A percentile compares a stretch with the other conserved stretches of the same genome.
These are phyloP conservation scores for Litsea cubeba DNA, from an alignment of 164 flowering plant genomes.

Conservation along the genomic window DNA sequence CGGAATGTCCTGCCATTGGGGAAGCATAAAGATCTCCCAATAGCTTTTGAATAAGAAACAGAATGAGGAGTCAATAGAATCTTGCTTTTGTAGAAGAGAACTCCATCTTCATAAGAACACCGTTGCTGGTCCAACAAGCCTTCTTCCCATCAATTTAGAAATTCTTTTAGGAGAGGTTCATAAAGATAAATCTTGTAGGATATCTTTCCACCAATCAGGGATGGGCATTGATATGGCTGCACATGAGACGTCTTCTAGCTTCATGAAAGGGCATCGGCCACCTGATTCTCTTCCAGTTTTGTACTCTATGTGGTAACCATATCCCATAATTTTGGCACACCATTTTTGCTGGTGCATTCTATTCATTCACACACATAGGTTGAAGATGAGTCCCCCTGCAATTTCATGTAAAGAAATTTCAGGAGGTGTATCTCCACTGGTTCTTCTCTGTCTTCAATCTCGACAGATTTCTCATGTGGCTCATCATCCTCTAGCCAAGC, in stretches of 20 bases:
- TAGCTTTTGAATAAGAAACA: too few species aligned
- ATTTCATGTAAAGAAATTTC: neutral
- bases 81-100: too few species aligned
- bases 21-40: too few species aligned
- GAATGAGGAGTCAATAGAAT: too few species aligned
- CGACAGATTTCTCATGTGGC: neutral
- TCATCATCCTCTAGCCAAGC: neutral
- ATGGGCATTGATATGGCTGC: too few species aligned
- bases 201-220: too few species aligned
- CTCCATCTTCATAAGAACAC: too few species aligned
- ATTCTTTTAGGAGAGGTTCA: too few species aligned
- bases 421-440: neutral
- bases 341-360: too few species aligned
- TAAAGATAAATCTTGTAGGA: neutral
- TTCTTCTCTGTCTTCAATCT: neutral
- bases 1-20: neutral
- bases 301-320: neutral
- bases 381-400: neutral
- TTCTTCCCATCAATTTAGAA: too few species aligned
- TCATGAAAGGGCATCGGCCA: too few species aligned
- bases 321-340: neutral
- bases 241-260: neutral
- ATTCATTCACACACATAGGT: neutral
- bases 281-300: neutral
- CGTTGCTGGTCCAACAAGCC: too few species aligned